These are phyloP conservation scores for Dictyostelium brefeldianum DNA, from an alignment of 78 protist species.

Conservation along the genomic window DNA sequence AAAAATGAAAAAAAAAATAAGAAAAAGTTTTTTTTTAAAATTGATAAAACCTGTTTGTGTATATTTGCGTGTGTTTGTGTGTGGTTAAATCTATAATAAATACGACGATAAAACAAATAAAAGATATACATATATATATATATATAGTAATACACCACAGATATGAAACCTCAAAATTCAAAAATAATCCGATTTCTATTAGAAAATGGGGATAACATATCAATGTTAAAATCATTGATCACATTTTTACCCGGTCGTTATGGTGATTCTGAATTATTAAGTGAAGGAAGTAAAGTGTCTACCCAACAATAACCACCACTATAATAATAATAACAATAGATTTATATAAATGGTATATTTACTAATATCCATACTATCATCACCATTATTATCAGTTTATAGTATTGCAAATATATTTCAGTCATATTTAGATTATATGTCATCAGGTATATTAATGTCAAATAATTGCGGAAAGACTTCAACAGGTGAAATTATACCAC, in stretches of 20 bases:
- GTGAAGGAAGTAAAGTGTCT: conserved; percentile 35
- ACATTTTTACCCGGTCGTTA: conserved; percentile 58
- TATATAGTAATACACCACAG: neutral
- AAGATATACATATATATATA: neutral
- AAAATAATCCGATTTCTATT: neutral
- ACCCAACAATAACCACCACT: too few species aligned
- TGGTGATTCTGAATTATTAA: conserved; percentile 39
- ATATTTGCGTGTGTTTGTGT: too few species aligned
- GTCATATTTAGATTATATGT: conserved; percentile 30
- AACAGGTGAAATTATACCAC: conserved; percentile 22
- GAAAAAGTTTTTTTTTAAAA: too few species aligned
- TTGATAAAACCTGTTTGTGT: too few species aligned
- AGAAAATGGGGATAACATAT: conserved; percentile 26
- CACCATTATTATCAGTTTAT: neutral
- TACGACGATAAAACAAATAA: too few species aligned
- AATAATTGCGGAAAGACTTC: conserved; percentile 36
- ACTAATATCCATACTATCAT: neutral
- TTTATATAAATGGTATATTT: neutral
- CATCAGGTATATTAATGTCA: conserved; percentile 31
- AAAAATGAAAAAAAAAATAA: too few species aligned
- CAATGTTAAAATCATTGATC: neutral
- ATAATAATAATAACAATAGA: neutral
- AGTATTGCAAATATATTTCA: conserved; percentile 36
- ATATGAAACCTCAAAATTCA: neutral
- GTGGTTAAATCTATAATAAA: too few species aligned